phyloP scores from a whole-genome alignment of 495 filamentous ascomycete species.

The Hamigera avellanea region DNA sequence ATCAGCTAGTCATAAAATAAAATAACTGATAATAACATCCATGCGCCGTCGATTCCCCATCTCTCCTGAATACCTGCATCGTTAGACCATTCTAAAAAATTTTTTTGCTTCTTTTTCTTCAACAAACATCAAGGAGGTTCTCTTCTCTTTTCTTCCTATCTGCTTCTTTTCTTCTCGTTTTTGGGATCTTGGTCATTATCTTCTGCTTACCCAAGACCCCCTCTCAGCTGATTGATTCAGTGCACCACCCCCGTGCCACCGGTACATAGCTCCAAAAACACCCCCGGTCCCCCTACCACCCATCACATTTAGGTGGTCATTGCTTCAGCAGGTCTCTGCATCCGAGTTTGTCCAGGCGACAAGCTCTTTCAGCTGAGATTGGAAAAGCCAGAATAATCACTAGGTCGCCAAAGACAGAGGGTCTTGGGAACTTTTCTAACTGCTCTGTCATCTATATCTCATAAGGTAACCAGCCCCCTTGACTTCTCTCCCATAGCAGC shows the following conservation, averaged over 20 bases:
- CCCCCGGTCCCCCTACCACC: conserved; percentile 2
- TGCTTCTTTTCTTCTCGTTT: no score
- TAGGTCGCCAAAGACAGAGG: background rate
- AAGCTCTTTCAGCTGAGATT: conserved; percentile 7
- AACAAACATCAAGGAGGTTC: no score
- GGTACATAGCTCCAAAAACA: no score
- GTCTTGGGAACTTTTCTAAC: background rate
- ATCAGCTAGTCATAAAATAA: background rate
- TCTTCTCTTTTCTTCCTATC: no score
- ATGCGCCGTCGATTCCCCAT: background rate
- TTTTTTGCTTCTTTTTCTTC: no score
- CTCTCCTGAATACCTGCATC: conserved; percentile 4
- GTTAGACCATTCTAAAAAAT: no score
- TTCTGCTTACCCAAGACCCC: conserved; percentile 5
- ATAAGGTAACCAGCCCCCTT: background rate
- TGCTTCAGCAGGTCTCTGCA: conserved; percentile 8
- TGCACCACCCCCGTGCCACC: conserved; percentile 7
- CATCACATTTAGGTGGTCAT: conserved; percentile 7
- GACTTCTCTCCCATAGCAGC: no score
- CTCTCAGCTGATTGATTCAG: conserved; percentile 24
- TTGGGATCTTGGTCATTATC: no score
- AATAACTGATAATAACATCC: background rate
- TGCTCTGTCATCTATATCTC: background rate
- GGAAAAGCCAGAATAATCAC: no score
- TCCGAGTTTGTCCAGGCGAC: conserved; percentile 22